Percentiles rank a stretch among this genome's conserved stretches.
Conservation (phyloP, 768 basidiomycete genomes). For the Termitomyces titanicus region DNA sequence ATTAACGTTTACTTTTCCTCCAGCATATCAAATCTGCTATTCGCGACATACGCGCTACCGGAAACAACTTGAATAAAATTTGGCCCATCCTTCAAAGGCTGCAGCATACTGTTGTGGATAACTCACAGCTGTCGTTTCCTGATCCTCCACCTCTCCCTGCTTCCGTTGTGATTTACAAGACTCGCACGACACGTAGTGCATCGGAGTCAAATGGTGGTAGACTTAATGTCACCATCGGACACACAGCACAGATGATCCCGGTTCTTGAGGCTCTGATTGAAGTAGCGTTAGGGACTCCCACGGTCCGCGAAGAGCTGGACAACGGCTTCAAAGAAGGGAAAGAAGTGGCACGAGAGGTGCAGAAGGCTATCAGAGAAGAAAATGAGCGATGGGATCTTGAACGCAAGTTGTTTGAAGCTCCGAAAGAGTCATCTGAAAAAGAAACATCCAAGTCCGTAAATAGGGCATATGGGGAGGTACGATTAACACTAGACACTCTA, state of each 20-base stretch:
- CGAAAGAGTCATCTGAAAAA: conserved; percentile 10
- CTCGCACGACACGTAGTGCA: conserved; percentile 43
- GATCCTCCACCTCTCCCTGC: conserved; percentile 58
- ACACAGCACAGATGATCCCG: conserved; percentile 66
- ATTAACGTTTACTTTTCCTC: not conserved
- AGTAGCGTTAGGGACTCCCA: conserved; percentile 38
- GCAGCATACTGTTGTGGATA: conserved; percentile 27
- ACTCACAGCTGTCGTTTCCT: conserved; percentile 32
- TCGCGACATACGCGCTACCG: conserved; percentile 49
- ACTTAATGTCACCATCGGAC: conserved; percentile 19
- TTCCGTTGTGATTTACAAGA: conserved; percentile 34
- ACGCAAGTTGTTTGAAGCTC: conserved; percentile 29
- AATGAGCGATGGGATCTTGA: conserved; percentile 55
- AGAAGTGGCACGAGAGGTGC: conserved; percentile 46
- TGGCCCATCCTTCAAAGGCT: conserved; percentile 54
- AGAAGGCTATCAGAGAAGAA: conserved; percentile 52
- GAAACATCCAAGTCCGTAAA: conserved; percentile 18
- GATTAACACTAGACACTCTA: not conserved
- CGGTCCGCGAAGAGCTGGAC: conserved; percentile 60
- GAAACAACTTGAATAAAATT: conserved; percentile 57
- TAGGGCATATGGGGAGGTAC: conserved; percentile 9
- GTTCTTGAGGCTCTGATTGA: conserved; percentile 60
- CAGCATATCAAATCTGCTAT: conserved; percentile 43
- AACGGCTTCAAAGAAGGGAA: conserved; percentile 51
- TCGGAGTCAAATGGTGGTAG: conserved; percentile 15